A percentile compares a stretch with the other conserved stretches of the same genome.
These are phyloP conservation scores for Tremellales sp. DNA, from an alignment of 1,284 basidiomycete genomes.

Conservation along the genomic window DNA sequence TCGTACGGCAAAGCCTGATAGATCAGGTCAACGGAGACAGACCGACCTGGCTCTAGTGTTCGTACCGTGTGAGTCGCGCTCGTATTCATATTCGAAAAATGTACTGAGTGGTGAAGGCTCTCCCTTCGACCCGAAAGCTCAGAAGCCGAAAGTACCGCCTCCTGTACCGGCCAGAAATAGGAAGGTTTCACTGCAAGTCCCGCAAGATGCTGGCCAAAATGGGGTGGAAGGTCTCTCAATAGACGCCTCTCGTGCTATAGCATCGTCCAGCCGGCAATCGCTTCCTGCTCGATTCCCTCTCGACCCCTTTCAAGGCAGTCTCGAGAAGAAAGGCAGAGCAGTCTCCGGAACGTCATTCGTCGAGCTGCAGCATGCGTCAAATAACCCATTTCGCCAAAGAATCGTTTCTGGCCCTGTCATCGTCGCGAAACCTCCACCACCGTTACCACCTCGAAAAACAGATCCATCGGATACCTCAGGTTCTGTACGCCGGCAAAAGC, in stretches of 20 bases:
- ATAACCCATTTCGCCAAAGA: not conserved
- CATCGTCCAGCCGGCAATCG: not conserved
- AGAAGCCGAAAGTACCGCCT: no score
- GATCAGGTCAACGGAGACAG: not conserved
- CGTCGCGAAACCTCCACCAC: not conserved
- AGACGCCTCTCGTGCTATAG: no score
- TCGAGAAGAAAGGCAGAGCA: not conserved
- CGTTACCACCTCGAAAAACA: not conserved
- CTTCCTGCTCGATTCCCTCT: not conserved
- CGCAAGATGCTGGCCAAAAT: no score
- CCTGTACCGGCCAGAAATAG: no score
- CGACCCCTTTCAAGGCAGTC: not conserved
- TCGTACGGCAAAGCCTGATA: not conserved
- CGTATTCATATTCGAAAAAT: no score
- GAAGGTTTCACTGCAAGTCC: no score
- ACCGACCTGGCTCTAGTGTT: not conserved
- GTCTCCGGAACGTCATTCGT: not conserved
- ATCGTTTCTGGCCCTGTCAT: not conserved
- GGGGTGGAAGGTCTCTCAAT: no score
- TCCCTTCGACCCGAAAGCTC: no score
- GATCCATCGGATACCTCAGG: not conserved
- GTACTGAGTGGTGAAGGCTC: no score
- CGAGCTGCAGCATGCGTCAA: not conserved
- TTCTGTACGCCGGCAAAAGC: not conserved
- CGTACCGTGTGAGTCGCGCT: not conserved